Conservation (phyloP, 352 stramenopile species). For the Phytophthora pinifolia region DNA sequence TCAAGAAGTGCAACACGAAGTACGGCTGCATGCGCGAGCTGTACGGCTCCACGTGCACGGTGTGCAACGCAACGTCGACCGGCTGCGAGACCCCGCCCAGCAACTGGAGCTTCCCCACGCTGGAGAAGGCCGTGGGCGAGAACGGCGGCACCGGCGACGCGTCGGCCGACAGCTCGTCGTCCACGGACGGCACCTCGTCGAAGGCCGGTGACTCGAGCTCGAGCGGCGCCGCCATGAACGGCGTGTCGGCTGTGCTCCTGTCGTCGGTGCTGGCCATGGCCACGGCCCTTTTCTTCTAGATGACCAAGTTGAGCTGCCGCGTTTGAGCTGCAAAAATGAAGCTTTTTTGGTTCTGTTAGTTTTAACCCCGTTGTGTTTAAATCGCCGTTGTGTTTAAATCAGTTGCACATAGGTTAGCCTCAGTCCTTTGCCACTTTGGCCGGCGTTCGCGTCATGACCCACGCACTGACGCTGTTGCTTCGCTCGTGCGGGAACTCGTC, state of each 20-base stretch:
- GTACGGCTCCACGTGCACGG: constrained; percentile 61
- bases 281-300: constrained; percentile 33
- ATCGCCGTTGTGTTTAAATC: constrained; percentile 5
- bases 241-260: constrained; percentile 29
- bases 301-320: constrained; percentile 5
- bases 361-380: constrained; percentile 17
- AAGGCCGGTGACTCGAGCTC: constrained; percentile 20
- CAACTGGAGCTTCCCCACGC: constrained; percentile 49
- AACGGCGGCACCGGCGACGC: constrained; percentile 50
- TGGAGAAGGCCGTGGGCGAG: constrained; percentile 50
- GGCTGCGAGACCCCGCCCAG: constrained; percentile 43
- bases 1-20: constrained; percentile 54
- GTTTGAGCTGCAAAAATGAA: constrained; percentile 20
- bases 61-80: constrained; percentile 49
- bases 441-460: constrained; percentile 50
- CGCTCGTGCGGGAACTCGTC: constrained; percentile 68
- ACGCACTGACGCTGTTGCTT: constrained; percentile 54
- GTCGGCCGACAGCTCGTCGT: constrained; percentile 33
- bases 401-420: not conserved
- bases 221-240: constrained; percentile 19
- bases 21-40: constrained; percentile 60
- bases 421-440: constrained; percentile 6
- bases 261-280: constrained; percentile 33
- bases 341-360: constrained; percentile 24
- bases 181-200: constrained; percentile 23